Evolutionary conservation across 306 rosid species (phyloP), one percentile per base, ranked within the genome.

Genomic region (Arachis hypogaea): DNA sequence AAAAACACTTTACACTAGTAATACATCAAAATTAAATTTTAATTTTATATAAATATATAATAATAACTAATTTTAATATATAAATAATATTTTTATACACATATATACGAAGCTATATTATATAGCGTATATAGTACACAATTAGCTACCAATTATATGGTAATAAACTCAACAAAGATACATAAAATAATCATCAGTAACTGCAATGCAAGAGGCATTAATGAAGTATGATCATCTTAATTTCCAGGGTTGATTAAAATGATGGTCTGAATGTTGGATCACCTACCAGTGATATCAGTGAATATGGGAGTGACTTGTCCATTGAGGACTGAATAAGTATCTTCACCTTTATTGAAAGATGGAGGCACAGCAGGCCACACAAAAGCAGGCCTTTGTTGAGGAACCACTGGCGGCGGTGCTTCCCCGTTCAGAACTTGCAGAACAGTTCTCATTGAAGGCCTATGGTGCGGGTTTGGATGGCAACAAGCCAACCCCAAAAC

Each of bases 331-430:
- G 80, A 63, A n/a, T 2, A 7, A 33, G 38, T 33, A 41, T 80
- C 82, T 7, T 58, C 44, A n/a, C 50, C 77, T 14, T 52, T 75
- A 44, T 81, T 77, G 77, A 87, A 81, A 0, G 87, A 82, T 9
- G 84, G 86, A 22, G 93, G 89, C 83, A 82, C 57, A 9, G 89
- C 84, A 7, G 96, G 96, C 95, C 93, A 92, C 59, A 88, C 86
- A 71, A 88, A 92, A 55, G 81, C 77, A 54, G 96, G 96, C 43
- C 88, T 81, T 54, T 88, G 85, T 12, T 11, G 33, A 3, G 97
- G 87, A 14, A 89, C 74, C 5, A 2, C 6, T 1, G 92, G 93
- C 36, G 87, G 89, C 43, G 82, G 41, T 28, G 50, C 85, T 70
- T 89, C 90, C 22, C 90, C 90, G 18, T 71, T 75, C 2, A 92